A percentile compares a stretch with the other conserved stretches of the same genome.
phyloP scores from a whole-genome alignment of 805 yeast genomes.

The Schizosaccharomyces pombe region DNA sequence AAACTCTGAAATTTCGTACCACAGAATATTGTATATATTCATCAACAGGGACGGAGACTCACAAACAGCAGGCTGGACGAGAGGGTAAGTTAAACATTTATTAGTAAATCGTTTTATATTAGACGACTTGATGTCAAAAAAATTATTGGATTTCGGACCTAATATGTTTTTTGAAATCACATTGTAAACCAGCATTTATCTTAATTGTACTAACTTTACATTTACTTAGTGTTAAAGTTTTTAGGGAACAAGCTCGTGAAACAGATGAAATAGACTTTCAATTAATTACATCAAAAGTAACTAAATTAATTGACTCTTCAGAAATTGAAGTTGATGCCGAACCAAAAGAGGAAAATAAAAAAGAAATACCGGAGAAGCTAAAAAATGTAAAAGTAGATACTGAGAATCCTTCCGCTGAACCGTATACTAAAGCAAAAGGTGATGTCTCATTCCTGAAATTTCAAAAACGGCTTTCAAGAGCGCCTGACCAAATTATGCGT shows the following conservation, averaged over 20 bases:
- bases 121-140: too few relatives aligned
- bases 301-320: not conserved
- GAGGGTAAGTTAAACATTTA: not conserved
- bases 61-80: not conserved
- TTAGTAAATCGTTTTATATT: too few relatives aligned
- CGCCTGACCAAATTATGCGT: not conserved
- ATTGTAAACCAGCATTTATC: too few relatives aligned
- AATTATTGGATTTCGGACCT: too few relatives aligned
- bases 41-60: not conserved
- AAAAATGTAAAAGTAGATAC: not conserved
- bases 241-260: not conserved
- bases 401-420: not conserved
- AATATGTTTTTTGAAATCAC: too few relatives aligned
- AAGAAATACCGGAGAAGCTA: not conserved
- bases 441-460: not conserved
- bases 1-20: not conserved
- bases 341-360: not conserved
- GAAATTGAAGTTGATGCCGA: conserved; percentile 1
- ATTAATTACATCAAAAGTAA: too few relatives aligned
- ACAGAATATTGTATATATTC: not conserved
- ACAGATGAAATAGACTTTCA: not conserved
- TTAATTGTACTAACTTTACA: not conserved
- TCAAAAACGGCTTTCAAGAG: not conserved
- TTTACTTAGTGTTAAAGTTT: not conserved
- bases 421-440: not conserved